A percentile compares a stretch with the other conserved stretches of the same genome.
Conservation (phyloP, 1,284 basidiomycete species). For the Sporisorium graminicola region DNA sequence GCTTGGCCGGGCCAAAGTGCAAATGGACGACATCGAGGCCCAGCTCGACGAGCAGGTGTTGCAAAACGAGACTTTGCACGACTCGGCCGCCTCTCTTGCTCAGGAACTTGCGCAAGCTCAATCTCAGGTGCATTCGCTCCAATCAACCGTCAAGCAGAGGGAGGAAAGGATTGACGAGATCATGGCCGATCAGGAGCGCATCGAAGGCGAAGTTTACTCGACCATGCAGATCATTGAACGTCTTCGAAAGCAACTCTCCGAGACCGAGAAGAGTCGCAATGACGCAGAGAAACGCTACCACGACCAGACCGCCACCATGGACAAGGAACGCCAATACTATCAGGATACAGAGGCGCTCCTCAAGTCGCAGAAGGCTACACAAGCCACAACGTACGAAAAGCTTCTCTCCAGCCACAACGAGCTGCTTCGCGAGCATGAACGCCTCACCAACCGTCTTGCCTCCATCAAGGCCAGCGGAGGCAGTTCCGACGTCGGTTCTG, state of each 20-base stretch:
- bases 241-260: conserved; percentile 53
- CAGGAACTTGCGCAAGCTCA: conserved; percentile 40
- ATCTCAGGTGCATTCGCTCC: conserved; percentile 33
- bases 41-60: conserved; percentile 45
- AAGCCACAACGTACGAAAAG: conserved; percentile 50
- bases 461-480: conserved; percentile 33
- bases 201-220: conserved; percentile 57
- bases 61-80: conserved; percentile 51
- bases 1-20: conserved; percentile 57
- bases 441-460: conserved; percentile 44
- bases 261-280: conserved; percentile 46
- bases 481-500: neutral
- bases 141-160: conserved; percentile 44
- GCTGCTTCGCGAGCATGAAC: conserved; percentile 53
- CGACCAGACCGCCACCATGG: conserved; percentile 57
- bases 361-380: conserved; percentile 52
- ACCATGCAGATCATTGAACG: conserved; percentile 55
- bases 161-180: conserved; percentile 62
- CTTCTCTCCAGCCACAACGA: conserved; percentile 51
- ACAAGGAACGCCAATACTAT: conserved; percentile 64
- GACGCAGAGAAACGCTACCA: conserved; percentile 57
- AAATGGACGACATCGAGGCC: conserved; percentile 60
- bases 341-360: conserved; percentile 57
- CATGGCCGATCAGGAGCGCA: conserved; percentile 57
- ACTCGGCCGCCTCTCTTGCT: conserved; percentile 23